These are phyloP conservation scores for Marasmius oreades DNA, from an alignment of 1,284 basidiomycete species.

Conservation along the genomic window DNA sequence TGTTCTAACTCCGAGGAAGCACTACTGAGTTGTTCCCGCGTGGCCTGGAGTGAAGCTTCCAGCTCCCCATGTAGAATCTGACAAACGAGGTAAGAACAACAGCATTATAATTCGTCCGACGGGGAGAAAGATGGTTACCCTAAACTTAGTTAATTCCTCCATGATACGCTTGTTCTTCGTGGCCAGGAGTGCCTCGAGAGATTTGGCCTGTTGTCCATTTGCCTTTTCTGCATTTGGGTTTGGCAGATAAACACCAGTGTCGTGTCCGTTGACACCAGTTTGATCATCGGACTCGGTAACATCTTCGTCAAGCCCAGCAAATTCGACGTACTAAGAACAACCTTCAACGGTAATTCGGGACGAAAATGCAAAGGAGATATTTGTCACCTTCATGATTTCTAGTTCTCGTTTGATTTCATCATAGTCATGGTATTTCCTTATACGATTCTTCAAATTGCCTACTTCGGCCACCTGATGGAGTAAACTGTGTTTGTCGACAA, in stretches of 20 bases:
- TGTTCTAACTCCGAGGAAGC: constrained; percentile 71
- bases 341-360: not conserved
- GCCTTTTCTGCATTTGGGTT: constrained; percentile 85
- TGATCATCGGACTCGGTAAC: constrained; percentile 39
- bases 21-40: constrained; percentile 57
- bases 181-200: constrained; percentile 87
- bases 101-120: not conserved
- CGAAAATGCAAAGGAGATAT: constrained; percentile 13
- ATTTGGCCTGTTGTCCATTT: constrained; percentile 71
- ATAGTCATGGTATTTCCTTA: constrained; percentile 80
- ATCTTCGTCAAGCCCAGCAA: constrained; percentile 79
- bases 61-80: constrained; percentile 83
- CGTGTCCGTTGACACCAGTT: constrained; percentile 36
- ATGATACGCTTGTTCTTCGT: constrained; percentile 93
- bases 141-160: constrained; percentile 89
- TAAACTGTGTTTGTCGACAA: too few relatives aligned
- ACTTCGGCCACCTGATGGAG: constrained; percentile 59
- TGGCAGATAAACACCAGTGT: constrained; percentile 64
- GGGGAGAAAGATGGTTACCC: constrained; percentile 45
- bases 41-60: constrained; percentile 58
- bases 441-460: constrained; percentile 59
- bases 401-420: constrained; percentile 96
- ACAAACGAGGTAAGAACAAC: constrained; percentile 4
- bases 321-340: constrained; percentile 79
- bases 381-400: constrained; percentile 89